Evolutionary conservation across 2,329 filamentous ascomycete genomes (phyloP).

Genomic region (Hortaea werneckii): DNA sequence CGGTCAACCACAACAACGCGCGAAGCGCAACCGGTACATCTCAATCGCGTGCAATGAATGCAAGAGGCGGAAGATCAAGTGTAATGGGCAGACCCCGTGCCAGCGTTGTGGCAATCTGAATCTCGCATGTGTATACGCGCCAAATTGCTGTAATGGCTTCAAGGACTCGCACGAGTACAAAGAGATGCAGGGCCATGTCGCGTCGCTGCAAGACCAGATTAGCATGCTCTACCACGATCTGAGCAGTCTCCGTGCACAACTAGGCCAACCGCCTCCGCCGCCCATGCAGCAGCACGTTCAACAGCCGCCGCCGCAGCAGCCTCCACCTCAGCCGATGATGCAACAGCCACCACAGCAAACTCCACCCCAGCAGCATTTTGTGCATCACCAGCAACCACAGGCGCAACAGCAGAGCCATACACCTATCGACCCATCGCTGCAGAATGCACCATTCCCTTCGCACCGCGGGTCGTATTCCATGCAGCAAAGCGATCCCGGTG

Average conservation of each 20-base stretch:
- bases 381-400: slow-evolving; percentile 4
- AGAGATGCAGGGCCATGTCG: slow-evolving; percentile 65
- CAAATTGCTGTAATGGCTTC: slow-evolving; percentile 68
- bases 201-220: slow-evolving; percentile 72
- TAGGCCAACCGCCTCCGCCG: slow-evolving; percentile 25
- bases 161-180: slow-evolving; percentile 91
- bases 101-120: slow-evolving; percentile 55
- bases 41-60: slow-evolving; percentile 51
- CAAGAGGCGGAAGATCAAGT: slow-evolving; percentile 51
- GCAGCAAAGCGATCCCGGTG: slow-evolving; percentile 13
- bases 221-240: slow-evolving; percentile 64
- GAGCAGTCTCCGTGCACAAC: slow-evolving; percentile 50
- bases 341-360: slow-evolving; percentile 2
- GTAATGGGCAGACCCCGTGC: slow-evolving; percentile 56
- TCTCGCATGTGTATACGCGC: slow-evolving; percentile 55
- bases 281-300: slow-evolving; percentile 6
- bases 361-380: slow-evolving; percentile 1
- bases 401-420: slow-evolving; percentile 12
- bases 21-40: slow-evolving; percentile 58
- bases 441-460: slow-evolving; percentile 11
- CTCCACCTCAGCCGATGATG: background rate
- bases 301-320: background rate
- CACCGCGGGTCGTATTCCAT: slow-evolving; percentile 9
- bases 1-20: slow-evolving; percentile 27
- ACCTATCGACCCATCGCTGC: slow-evolving; percentile 27